Evolutionary conservation across 441 rosid species (phyloP).

Genomic region (Populus hybrid): DNA sequence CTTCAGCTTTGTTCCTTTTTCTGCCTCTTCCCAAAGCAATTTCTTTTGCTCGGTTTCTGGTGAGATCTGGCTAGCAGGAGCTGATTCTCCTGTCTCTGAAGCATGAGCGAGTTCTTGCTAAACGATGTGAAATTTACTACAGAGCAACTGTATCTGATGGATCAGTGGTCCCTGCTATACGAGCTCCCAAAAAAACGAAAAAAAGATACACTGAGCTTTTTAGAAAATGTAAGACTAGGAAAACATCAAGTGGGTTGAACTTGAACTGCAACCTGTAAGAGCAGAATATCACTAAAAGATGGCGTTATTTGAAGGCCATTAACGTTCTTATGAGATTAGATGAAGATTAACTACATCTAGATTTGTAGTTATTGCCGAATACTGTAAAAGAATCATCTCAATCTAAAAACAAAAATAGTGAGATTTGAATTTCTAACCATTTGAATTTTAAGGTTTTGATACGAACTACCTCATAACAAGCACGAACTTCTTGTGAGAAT

Average conservation of each 20-base stretch:
- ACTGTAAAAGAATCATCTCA: too few relatives aligned
- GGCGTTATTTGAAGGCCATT: too few relatives aligned
- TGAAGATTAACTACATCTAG: neutral
- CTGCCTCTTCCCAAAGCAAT: constrained; percentile 63
- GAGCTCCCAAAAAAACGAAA: neutral
- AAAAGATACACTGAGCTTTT: neutral
- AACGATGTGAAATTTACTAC: constrained; percentile 63
- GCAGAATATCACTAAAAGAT: neutral
- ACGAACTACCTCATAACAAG: too few relatives aligned
- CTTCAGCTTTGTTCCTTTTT: constrained; percentile 42
- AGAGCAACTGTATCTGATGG: constrained; percentile 47
- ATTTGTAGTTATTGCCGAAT: neutral
- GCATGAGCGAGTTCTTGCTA: constrained; percentile 45
- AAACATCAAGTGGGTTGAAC: neutral
- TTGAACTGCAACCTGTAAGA: neutral
- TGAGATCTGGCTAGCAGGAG: constrained; percentile 54
- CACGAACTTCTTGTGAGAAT: neutral
- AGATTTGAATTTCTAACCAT: too few relatives aligned
- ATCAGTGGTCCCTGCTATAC: constrained; percentile 41
- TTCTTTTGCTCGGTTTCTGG: constrained; percentile 65
- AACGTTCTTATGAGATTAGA: neutral
- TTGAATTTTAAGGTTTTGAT: too few relatives aligned
- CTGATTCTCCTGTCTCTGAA: constrained; percentile 68
- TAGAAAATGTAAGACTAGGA: neutral
- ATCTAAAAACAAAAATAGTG: rapidly evolving